These are phyloP conservation scores for Panicum hallii DNA, from an alignment of 202 grass and related monocot species.

Conservation along the genomic window DNA sequence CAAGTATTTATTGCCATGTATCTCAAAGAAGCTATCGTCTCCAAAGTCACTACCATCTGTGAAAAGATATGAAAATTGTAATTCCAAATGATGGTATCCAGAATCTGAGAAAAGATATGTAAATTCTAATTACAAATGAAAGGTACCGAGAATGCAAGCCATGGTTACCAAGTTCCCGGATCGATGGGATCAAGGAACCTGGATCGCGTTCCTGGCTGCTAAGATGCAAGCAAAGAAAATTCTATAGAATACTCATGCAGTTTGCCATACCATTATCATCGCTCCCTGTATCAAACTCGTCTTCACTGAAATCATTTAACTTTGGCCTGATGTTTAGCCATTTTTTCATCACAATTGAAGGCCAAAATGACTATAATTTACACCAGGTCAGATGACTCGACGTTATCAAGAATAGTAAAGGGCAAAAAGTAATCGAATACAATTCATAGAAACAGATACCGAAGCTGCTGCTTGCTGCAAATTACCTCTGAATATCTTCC, in stretches of 20 bases:
- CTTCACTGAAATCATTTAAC: conserved; percentile 78
- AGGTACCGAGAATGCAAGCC: conserved; percentile 19
- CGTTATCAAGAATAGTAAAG: conserved; percentile 16
- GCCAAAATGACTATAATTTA: conserved; percentile 59
- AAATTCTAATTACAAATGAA: conserved; percentile 28
- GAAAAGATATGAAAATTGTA: conserved; percentile 29
- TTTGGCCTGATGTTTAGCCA: conserved; percentile 82
- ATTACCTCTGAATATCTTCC: conserved; percentile 59
- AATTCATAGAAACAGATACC: background rate
- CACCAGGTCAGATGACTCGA: background rate
- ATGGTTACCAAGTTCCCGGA: too few relatives aligned
- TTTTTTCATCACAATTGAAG: conserved; percentile 66
- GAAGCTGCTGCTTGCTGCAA: background rate
- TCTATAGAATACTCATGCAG: conserved; percentile 23
- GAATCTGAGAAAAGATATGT: conserved; percentile 45
- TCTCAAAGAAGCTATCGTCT: conserved; percentile 46
- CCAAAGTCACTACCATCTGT: conserved; percentile 49
- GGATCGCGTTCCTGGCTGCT: too few relatives aligned
- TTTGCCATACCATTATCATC: conserved; percentile 62
- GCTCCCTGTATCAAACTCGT: conserved; percentile 67
- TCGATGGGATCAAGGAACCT: too few relatives aligned
- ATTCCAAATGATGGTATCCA: conserved; percentile 22
- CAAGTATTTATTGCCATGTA: conserved; percentile 12
- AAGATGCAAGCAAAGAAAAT: conserved; percentile 24
- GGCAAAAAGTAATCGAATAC: conserved; percentile 20